Evolutionary conservation across 2,329 filamentous ascomycete species (phyloP).

Genomic region (Lecanoromycetidae sp.): DNA sequence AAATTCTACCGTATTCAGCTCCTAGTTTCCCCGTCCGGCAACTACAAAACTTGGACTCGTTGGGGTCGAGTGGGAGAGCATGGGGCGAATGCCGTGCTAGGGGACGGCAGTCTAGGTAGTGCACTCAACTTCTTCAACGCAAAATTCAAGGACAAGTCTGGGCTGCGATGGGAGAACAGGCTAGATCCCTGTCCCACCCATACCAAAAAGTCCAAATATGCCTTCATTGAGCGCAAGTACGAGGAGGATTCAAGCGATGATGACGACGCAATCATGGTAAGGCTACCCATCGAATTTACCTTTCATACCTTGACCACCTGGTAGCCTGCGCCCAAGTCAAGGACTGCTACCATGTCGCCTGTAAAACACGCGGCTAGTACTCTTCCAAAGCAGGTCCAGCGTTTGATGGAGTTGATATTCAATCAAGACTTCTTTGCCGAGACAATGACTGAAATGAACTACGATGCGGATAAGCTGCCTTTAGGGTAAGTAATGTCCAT

Average conservation of each 20-base stretch:
- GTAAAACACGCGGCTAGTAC: conserved; percentile 37
- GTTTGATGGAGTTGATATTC: conserved; percentile 71
- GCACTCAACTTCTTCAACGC: conserved; percentile 43
- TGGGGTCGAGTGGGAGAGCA: conserved; percentile 59
- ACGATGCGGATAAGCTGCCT: conserved; percentile 54
- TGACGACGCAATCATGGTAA: too few species aligned
- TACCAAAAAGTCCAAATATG: conserved; percentile 53
- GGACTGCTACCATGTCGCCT: conserved; percentile 22
- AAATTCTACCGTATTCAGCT: conserved; percentile 38
- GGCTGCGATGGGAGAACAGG: conserved; percentile 43
- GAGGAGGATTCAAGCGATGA: conserved; percentile 47
- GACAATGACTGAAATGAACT: conserved; percentile 33
- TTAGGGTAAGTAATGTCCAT: too few species aligned
- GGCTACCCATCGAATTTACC: too few species aligned
- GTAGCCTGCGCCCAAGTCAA: conserved; percentile 18
- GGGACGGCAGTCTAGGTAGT: conserved; percentile 30
- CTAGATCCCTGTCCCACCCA: conserved; percentile 25
- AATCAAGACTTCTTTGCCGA: conserved; percentile 58
- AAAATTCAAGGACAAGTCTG: conserved; percentile 52
- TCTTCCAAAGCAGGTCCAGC: conserved; percentile 48
- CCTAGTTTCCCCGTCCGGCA: conserved; percentile 25
- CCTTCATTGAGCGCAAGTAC: conserved; percentile 68
- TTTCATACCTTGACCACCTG: too few species aligned
- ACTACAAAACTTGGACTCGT: conserved; percentile 51
- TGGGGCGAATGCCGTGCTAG: conserved; percentile 39